Evolutionary conservation across 352 stramenopile species (phyloP), one percentile per base, ranked within the genome.

Genomic region (Phytopythium ostracodes): DNA sequence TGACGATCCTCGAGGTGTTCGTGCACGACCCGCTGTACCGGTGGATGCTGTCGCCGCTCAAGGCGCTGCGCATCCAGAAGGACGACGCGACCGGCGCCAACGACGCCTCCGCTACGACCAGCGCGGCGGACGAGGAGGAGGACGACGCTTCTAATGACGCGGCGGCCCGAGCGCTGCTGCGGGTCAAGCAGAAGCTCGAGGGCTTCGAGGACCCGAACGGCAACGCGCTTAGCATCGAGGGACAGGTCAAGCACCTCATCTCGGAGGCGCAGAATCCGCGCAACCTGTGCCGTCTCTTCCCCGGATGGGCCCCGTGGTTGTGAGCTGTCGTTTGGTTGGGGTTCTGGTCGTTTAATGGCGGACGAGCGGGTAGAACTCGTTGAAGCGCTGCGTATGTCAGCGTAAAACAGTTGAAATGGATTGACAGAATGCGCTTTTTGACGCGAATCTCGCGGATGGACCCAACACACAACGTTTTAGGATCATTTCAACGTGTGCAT

Each of bases 1-100:
- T 99, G 24, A 99, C 97, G 20, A 99, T 99, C 68, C 79, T 99
- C 15, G 97, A 99, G 61, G 98, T 99, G 27, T 96, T 99, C 61
- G 90, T 99, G 46, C 96, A 99, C 58, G 98, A 99, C 67, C 98
- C 98, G n/a, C 81, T 99, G 11, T 99, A 99, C 75, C 94, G 94
- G 47, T 99, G 98, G 98, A 98, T 87, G 20, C 64, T 98, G 35
- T 98, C 88, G 36, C 89, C 94, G 29, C 69, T 97, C 18, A 92
- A 98, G 65, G 89, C 88, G 29, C 70, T 96, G 8, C 75, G 75
- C 24, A 90, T 96, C 70, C 76, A 94, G 80, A 67, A 88, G 61
- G 62, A 87, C 84, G 77, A 77, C 58, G 59, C 42, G 22, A 62
- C 65, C 29, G 61, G 33, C 2, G 63, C 38, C 24, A 70, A 18